A percentile compares a stretch with the other conserved stretches of the same genome.
These are phyloP conservation scores for Penicillium corylophilum DNA, from an alignment of 2,329 filamentous ascomycete species.

Conservation along the genomic window DNA sequence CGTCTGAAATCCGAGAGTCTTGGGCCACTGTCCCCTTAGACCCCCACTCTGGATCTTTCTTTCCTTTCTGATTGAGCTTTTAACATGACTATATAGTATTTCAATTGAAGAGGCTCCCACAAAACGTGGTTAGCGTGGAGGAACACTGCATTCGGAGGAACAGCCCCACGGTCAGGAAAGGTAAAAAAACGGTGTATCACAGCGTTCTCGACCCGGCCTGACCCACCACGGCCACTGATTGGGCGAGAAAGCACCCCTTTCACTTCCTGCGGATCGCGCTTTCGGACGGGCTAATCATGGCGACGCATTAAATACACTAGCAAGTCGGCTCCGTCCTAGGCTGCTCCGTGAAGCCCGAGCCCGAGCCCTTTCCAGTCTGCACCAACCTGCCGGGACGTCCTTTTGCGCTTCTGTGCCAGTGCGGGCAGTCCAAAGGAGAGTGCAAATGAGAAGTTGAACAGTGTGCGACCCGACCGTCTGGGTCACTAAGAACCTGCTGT, in stretches of 20 bases:
- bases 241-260: slow-evolving; percentile 5
- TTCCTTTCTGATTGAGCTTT: not conserved
- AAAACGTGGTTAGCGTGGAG: not conserved
- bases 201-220: slow-evolving; percentile 1
- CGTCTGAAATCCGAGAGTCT: not conserved
- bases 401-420: not conserved
- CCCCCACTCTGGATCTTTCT: not conserved
- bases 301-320: slow-evolving; percentile 2
- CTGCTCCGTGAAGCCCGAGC: not conserved
- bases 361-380: slow-evolving; percentile 1
- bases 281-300: slow-evolving; percentile 5
- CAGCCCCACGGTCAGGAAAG: too few relatives aligned
- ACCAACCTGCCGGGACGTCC: slow-evolving; percentile 6
- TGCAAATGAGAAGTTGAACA: not conserved
- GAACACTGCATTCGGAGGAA: not conserved
- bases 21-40: not conserved
- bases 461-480: slow-evolving; percentile 11
- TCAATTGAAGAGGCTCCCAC: not conserved
- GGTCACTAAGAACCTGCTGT: slow-evolving; percentile 14
- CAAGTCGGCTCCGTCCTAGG: not conserved
- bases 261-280: slow-evolving; percentile 6
- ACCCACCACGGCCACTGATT: slow-evolving; percentile 7
- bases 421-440: not conserved
- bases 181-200: not conserved
- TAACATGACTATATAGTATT: too few relatives aligned